These are phyloP conservation scores for Mortierella claussenii DNA, from an alignment of 192 early-diverging fungal genomes.

Conservation along the genomic window DNA sequence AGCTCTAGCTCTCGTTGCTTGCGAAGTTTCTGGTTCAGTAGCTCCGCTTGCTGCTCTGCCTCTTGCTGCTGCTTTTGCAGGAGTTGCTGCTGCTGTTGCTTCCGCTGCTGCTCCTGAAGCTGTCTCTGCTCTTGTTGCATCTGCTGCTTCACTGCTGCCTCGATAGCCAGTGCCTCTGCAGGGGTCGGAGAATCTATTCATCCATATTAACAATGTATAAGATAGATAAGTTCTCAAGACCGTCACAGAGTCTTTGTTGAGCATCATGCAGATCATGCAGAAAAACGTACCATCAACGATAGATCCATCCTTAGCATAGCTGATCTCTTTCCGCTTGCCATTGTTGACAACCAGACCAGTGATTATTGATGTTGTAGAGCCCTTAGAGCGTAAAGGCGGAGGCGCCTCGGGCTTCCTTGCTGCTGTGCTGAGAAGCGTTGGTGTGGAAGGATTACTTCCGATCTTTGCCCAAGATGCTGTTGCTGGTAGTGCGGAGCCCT, in stretches of 20 bases:
- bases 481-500: constrained; percentile 63
- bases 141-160: constrained; percentile 44
- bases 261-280: too few species aligned
- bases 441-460: constrained; percentile 51
- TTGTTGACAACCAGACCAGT: constrained; percentile 54
- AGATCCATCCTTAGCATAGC: constrained; percentile 14
- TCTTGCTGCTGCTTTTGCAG: constrained; percentile 30
- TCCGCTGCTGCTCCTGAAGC: constrained; percentile 37
- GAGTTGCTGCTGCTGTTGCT: constrained; percentile 15
- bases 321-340: constrained; percentile 41
- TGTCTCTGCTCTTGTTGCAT: constrained; percentile 43
- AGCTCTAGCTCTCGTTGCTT: constrained; percentile 18
- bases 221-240: background rate
- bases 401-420: constrained; percentile 15
- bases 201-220: background rate
- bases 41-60: constrained; percentile 13
- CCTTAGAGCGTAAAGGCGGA: constrained; percentile 32
- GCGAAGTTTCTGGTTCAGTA: constrained; percentile 20
- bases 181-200: constrained; percentile 40
- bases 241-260: too few species aligned
- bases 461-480: constrained; percentile 70
- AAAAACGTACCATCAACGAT: constrained; percentile 17
- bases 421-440: constrained; percentile 20
- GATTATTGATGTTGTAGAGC: constrained; percentile 46
- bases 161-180: constrained; percentile 45